Percentiles rank a stretch among this genome's conserved stretches.
phyloP scores from a whole-genome alignment of 2,329 filamentous ascomycete genomes.

The Aspergillus fumigatiaffinis region DNA sequence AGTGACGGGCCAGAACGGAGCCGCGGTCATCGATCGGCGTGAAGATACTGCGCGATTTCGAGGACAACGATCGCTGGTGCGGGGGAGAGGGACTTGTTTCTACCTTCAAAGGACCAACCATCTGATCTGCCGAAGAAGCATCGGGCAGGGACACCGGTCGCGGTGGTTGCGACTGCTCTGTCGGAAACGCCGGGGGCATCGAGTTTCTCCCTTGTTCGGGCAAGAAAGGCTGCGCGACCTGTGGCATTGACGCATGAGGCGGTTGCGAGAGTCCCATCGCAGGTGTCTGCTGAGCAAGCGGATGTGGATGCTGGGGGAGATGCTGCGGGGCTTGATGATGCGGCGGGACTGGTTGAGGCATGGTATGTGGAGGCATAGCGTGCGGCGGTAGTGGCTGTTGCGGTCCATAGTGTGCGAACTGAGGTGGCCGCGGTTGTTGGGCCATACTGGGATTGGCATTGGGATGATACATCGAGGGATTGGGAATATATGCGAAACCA shows the following conservation, averaged over 20 bases:
- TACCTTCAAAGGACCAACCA: constrained; percentile 35
- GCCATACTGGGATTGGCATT: constrained; percentile 49
- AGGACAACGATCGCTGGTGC: constrained; percentile 59
- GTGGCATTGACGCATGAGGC: constrained; percentile 42
- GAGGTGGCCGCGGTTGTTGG: constrained; percentile 42
- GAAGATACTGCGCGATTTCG: constrained; percentile 87
- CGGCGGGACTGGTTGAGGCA: constrained; percentile 40
- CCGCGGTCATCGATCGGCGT: constrained; percentile 93
- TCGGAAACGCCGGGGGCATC: constrained; percentile 65
- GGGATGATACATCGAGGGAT: constrained; percentile 79
- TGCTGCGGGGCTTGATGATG: constrained; percentile 35
- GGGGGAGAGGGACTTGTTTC: constrained; percentile 45
- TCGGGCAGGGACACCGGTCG: constrained; percentile 59
- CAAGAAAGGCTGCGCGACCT: constrained; percentile 65
- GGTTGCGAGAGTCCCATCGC: constrained; percentile 30
- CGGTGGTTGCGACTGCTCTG: constrained; percentile 55
- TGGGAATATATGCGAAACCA: constrained; percentile 79
- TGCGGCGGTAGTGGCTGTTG: constrained; percentile 24
- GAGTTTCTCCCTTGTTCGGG: constrained; percentile 73
- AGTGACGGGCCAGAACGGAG: constrained; percentile 82
- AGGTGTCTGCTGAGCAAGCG: constrained; percentile 22
- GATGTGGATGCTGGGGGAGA: constrained; percentile 37
- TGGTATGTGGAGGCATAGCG: constrained; percentile 17
- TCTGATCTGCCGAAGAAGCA: constrained; percentile 54
- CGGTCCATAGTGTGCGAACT: constrained; percentile 37